These are phyloP conservation scores for Nepenthes gracilis DNA, from an alignment of 148 eudicot genomes.

Conservation along the genomic window DNA sequence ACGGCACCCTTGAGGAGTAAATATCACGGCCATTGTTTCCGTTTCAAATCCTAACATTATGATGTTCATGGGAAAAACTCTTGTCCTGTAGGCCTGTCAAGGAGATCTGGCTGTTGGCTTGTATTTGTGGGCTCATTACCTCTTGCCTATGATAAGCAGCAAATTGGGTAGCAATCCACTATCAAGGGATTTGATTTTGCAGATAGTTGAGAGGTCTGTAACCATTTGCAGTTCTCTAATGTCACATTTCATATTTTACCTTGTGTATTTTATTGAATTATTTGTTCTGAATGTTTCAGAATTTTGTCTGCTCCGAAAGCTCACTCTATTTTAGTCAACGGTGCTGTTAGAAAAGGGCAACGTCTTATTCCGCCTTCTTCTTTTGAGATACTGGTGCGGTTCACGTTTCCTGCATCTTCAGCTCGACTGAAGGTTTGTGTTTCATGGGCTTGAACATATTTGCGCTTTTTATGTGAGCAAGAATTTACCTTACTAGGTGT, in stretches of 20 bases:
- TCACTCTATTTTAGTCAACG: slow-evolving; percentile 50
- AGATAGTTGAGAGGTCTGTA: slow-evolving; percentile 57
- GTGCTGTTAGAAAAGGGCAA: slow-evolving; percentile 75
- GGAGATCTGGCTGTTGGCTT: slow-evolving; percentile 65
- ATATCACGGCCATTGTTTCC: background rate
- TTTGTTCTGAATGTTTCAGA: slow-evolving; percentile 21
- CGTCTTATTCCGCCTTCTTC: slow-evolving; percentile 64
- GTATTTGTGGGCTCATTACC: slow-evolving; percentile 63
- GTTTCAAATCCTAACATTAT: background rate
- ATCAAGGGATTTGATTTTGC: slow-evolving; percentile 67
- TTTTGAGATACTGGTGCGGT: slow-evolving; percentile 47
- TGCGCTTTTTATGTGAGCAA: background rate
- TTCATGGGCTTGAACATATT: background rate
- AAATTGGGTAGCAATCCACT: slow-evolving; percentile 61
- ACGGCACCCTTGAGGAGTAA: background rate
- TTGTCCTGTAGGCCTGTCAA: slow-evolving; percentile 45
- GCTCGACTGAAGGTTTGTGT: slow-evolving; percentile 58
- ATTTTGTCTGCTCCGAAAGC: slow-evolving; percentile 70
- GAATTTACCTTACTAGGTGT: background rate
- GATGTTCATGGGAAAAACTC: background rate
- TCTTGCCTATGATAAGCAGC: slow-evolving; percentile 48
- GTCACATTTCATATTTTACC: background rate
- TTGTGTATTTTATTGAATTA: background rate
- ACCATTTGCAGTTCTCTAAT: background rate
- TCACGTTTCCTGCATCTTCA: slow-evolving; percentile 58